Base-by-base conservation (phyloP, 2,329 filamentous ascomycete genomes). In the Nothomitra cinnamomea region DNA sequence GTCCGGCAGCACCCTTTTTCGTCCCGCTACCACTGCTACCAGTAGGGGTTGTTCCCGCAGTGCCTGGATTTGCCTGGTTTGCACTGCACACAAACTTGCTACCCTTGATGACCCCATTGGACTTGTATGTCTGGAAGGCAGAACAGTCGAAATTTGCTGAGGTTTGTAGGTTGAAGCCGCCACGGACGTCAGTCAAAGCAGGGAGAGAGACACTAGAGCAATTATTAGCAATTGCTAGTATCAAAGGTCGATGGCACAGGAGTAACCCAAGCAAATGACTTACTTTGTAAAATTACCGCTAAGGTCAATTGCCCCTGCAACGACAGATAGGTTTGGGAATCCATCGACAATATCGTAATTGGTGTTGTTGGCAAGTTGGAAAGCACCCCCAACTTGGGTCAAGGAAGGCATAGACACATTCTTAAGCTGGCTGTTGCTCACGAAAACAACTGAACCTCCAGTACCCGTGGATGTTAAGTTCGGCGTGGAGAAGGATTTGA, bases 311-410 rank as follows among this genome's bases (percentile, higher is more conserved):
- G 87, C 87, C 71, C 89, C 90, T 58, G 74, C 77, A 56, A 95
- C 79, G 54, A 72, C 77, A 64, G 77, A 65, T 25, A 98, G 77
- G 58, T 73, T 65, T 57, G 77, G 75, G 70, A 96, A 85, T 35
- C 79, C 79, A 58, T 77, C 69, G 54, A 95, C 74, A 56, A 71
- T 66, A 54, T 69, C 61, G 35, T 95, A 77, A 54, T 74, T 72
- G 57, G 87, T 86, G 82, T 96, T 95, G 79, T 95, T 94, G 70
- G 85, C 83, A 64, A 98, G 79, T 61, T 84, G 80, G 66, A 94
- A 78, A 66, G 84, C 87, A 71, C 87, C 89, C 60, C 77, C 79
- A 62, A 95, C 77, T 53, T 70, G 76, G 59, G 73, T 75, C 47
- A 96, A 75, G 21, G 65, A 48, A 49, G 84, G 82, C 69, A 94